Percentiles rank a stretch among this genome's conserved stretches.
Conservation (phyloP, 495 filamentous ascomycete species). For the Daldinia vernicosa region DNA sequence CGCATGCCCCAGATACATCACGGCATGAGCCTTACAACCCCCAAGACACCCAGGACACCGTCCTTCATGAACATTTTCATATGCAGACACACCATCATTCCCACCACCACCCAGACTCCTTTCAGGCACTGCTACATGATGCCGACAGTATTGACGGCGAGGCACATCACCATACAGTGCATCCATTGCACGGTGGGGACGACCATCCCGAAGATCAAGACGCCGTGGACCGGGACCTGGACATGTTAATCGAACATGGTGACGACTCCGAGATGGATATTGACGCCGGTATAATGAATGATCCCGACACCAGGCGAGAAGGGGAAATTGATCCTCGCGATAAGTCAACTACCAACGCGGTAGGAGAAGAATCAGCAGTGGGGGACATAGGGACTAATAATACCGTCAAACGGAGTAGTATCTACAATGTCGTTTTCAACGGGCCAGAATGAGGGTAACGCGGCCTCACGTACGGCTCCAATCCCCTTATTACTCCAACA, state of each 20-base stretch:
- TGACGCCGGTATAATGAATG: constrained; percentile 25
- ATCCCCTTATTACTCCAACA: not conserved
- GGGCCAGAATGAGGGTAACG: constrained; percentile 7
- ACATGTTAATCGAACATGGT: constrained; percentile 59
- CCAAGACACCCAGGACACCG: constrained; percentile 25
- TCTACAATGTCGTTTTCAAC: constrained; percentile 44
- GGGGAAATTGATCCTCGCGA: not conserved
- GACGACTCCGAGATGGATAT: constrained; percentile 44
- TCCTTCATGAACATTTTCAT: constrained; percentile 20
- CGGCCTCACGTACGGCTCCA: not conserved
- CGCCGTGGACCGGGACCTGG: constrained; percentile 58
- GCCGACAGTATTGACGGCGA: constrained; percentile 22
- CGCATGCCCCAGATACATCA: constrained; percentile 32
- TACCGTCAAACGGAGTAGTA: constrained; percentile 36
- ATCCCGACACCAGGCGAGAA: constrained; percentile 1
- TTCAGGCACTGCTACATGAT: constrained; percentile 56
- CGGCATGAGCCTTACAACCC: constrained; percentile 33
- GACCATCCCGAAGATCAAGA: constrained; percentile 45
- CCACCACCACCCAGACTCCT: constrained; percentile 46
- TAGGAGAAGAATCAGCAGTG: not conserved
- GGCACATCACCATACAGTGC: constrained; percentile 34
- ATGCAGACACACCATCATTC: constrained; percentile 40
- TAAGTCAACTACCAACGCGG: not conserved
- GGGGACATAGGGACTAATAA: not conserved
- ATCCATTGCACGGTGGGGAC: constrained; percentile 22